A percentile compares a stretch with the other conserved stretches of the same genome.
Evolutionary conservation across 2,329 filamentous ascomycete genomes (phyloP).

Genomic region (Davidsoniella neocaledoniae): DNA sequence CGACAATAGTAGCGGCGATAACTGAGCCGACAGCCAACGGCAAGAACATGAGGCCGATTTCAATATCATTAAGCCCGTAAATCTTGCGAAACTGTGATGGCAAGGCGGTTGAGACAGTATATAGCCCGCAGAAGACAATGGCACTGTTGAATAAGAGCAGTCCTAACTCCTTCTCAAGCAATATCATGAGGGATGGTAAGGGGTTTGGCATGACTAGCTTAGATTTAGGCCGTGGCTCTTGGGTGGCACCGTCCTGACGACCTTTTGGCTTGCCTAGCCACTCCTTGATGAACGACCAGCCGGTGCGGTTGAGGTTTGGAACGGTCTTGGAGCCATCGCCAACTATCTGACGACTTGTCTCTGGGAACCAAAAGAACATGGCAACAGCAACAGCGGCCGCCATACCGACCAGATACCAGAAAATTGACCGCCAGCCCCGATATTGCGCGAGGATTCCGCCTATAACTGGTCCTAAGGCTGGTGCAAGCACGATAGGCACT

Average conservation of each 20-base stretch:
- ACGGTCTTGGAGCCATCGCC: constrained; percentile 34
- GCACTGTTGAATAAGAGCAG: constrained; percentile 28
- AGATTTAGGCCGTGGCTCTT: neutral
- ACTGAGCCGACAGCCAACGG: constrained; percentile 34
- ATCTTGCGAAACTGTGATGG: constrained; percentile 28
- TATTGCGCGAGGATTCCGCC: constrained; percentile 40
- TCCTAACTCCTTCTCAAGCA: constrained; percentile 26
- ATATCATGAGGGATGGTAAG: constrained; percentile 23
- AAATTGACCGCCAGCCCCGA: constrained; percentile 42
- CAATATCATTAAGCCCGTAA: constrained; percentile 42
- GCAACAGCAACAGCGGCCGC: constrained; percentile 24
- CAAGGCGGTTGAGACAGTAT: constrained; percentile 29
- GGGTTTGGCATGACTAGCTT: constrained; percentile 21
- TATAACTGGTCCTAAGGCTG: constrained; percentile 36
- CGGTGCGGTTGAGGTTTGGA: constrained; percentile 21
- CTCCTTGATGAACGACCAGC: constrained; percentile 17
- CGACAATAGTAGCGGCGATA: constrained; percentile 28
- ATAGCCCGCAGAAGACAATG: constrained; percentile 33
- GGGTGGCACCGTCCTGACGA: neutral
- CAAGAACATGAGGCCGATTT: constrained; percentile 36
- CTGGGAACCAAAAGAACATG: constrained; percentile 34
- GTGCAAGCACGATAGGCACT: constrained; percentile 30
- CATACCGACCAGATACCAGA: constrained; percentile 43
- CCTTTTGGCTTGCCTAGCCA: neutral
- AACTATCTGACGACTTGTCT: constrained; percentile 32